Percentiles rank a stretch among this genome's conserved stretches.
Evolutionary conservation across 306 rosid genomes (phyloP).

Genomic region (Ammopiptanthus mongolicus): DNA sequence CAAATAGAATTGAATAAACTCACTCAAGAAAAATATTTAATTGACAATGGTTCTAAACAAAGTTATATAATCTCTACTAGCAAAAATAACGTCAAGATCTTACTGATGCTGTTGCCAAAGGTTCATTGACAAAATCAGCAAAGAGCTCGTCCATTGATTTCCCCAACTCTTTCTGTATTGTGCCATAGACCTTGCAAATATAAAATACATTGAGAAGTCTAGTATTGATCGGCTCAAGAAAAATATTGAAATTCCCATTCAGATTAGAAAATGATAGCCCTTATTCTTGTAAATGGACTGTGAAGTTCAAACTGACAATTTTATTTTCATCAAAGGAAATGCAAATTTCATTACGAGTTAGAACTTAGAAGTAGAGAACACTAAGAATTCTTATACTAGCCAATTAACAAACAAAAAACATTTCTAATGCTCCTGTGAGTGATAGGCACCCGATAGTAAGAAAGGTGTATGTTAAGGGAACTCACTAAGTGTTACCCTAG

Average conservation of each 20-base stretch:
- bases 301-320: conserved; percentile 8
- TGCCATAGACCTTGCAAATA: conserved; percentile 61
- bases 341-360: not conserved
- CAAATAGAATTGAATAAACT: conserved; percentile 13
- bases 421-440: not conserved
- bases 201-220: conserved; percentile 27
- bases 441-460: too few species aligned
- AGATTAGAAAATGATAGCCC: not conserved
- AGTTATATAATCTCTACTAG: conserved; percentile 21
- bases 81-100: conserved; percentile 33
- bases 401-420: not conserved
- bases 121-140: conserved; percentile 56
- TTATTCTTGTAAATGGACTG: conserved; percentile 12
- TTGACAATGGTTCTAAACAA: too few species aligned
- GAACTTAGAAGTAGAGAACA: not conserved
- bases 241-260: conserved; percentile 6
- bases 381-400: not conserved
- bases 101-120: conserved; percentile 98
- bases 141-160: conserved; percentile 80
- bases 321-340: conserved; percentile 4
- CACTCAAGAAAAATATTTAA: conserved; percentile 6
- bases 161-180: conserved; percentile 78
- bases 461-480: too few species aligned
- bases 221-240: not conserved
- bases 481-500: too few species aligned